Evolutionary conservation across 495 filamentous ascomycete species (phyloP).

Genomic region (Penicillium crystallinum): DNA sequence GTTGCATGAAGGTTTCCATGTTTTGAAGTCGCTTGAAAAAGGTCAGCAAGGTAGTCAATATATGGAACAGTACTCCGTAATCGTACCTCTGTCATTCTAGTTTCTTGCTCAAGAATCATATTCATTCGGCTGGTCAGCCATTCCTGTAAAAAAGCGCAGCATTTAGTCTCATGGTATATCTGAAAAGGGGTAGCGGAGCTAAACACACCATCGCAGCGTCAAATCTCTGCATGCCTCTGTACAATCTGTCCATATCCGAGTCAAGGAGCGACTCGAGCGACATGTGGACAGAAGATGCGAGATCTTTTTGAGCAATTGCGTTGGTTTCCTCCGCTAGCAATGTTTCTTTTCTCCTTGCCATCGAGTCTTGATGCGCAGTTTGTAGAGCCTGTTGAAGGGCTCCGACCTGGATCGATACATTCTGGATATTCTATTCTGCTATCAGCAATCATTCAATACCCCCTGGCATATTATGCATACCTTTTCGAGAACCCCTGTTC

Average conservation of each 20-base stretch:
- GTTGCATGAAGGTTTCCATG: slow-evolving; percentile 32
- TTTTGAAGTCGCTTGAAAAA: slow-evolving; percentile 29
- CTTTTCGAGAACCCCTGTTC: slow-evolving; percentile 27
- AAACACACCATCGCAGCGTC: slow-evolving; percentile 30
- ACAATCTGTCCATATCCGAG: slow-evolving; percentile 22
- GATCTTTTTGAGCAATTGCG: slow-evolving; percentile 21
- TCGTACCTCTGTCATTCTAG: slow-evolving; percentile 30
- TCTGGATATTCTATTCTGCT: slow-evolving; percentile 28
- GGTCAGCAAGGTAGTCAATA: slow-evolving; percentile 10
- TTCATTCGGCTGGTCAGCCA: slow-evolving; percentile 29
- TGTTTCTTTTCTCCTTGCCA: slow-evolving; percentile 23
- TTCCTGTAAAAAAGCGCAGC: slow-evolving; percentile 2
- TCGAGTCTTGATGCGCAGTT: slow-evolving; percentile 30
- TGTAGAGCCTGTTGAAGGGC: slow-evolving; percentile 28
- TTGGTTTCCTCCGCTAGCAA: slow-evolving; percentile 21
- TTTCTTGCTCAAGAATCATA: slow-evolving; percentile 30
- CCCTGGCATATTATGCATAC: slow-evolving; percentile 11
- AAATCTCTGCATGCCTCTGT: slow-evolving; percentile 26
- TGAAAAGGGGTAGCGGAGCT: too few relatives aligned
- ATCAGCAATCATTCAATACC: not conserved
- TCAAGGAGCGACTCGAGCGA: slow-evolving; percentile 26
- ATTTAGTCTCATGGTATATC: not conserved
- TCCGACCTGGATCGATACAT: slow-evolving; percentile 23
- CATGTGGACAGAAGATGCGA: slow-evolving; percentile 25
- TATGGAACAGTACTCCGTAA: not conserved